Conservation (phyloP, 1,139 yeast species). For the Suhomyces terraborum region DNA sequence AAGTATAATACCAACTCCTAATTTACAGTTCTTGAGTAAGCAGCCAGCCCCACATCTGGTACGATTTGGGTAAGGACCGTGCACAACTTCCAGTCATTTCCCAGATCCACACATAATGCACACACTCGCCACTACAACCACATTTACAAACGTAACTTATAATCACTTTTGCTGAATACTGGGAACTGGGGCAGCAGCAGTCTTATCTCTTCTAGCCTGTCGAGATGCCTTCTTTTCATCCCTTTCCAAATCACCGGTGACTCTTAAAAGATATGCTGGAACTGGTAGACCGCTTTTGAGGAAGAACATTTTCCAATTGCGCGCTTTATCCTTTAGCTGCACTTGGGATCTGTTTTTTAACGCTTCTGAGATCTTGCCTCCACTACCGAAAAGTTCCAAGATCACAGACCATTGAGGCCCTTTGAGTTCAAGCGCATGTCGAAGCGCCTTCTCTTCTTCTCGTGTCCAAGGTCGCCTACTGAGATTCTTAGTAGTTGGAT, state of each 20-base stretch:
- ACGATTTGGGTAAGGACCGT: neutral
- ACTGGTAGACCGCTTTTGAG: constrained; percentile 69
- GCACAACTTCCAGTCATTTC: neutral
- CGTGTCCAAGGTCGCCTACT: constrained; percentile 79
- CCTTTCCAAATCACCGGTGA: constrained; percentile 82
- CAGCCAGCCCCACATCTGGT: constrained; percentile 1
- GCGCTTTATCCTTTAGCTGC: constrained; percentile 91
- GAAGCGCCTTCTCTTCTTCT: constrained; percentile 84
- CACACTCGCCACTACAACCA: neutral
- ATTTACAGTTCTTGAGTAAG: neutral
- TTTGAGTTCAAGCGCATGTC: constrained; percentile 75
- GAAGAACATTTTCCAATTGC: constrained; percentile 90
- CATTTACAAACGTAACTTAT: neutral
- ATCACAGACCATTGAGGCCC: constrained; percentile 96
- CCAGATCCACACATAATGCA: neutral
- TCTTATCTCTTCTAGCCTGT: constrained; percentile 34
- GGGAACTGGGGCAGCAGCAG: constrained; percentile 47
- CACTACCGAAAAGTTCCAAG: constrained; percentile 85
- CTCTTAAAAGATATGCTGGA: constrained; percentile 76
- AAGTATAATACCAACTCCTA: too few species aligned
- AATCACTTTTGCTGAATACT: constrained; percentile 16
- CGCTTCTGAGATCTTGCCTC: constrained; percentile 82
- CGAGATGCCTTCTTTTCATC: constrained; percentile 38
- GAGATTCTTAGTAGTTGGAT: constrained; percentile 33
- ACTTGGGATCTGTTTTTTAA: constrained; percentile 86